Base-by-base conservation (phyloP, 1,284 basidiomycete genomes). In the Volvariella surrecta region DNA sequence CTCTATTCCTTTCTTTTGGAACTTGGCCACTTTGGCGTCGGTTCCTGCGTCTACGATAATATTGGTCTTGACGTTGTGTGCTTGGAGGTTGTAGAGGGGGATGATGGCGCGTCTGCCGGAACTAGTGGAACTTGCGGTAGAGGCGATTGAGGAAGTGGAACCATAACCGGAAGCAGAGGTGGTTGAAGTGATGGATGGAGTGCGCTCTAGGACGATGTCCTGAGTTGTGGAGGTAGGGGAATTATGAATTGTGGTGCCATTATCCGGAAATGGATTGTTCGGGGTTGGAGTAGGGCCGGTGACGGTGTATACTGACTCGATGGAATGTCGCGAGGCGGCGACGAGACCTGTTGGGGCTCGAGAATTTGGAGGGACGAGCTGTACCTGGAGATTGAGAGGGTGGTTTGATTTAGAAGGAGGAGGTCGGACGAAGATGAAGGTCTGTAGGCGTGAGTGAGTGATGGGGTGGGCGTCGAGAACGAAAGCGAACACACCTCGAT, bases 11-110 rank as follows among this genome's bases (percentile, higher is more conserved):
- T 87, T 80, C 55, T 83, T 90, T 50, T 76, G 70, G 58, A 96
- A 96, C 57, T 86, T 91, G 13, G 94, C 93, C 9, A 99, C 84
- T 60, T 89, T 91, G 21, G 89, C 89, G 51, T 98, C 95, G 0
- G 95, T 99, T 2, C 92, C 93, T 0, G 90, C 90, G 56, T 94
- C 91, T 22, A 90, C 80, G 45, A 96, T 83, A 21, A 84, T 82
- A 49, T 94, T 94, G 8, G 91, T 85, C 69, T 95, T 76, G 45
- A 98, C 89, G 51, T 89, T 90, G 64, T 99, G 94, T 2, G 86
- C 89, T 44, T 89, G 83, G 24, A 98, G 74, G 56, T 95, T 97
- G 68, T 96, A 98, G 11, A 97, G 72, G 0, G 95, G 94, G 39
- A 93, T 85, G 52, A 97, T 93, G 53, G 83, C 81, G 39, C 89